Percentiles rank a stretch among this genome's conserved stretches.
These are phyloP conservation scores for Eryngium alpinum DNA, from an alignment of 140 eudicot genomes.

Conservation along the genomic window DNA sequence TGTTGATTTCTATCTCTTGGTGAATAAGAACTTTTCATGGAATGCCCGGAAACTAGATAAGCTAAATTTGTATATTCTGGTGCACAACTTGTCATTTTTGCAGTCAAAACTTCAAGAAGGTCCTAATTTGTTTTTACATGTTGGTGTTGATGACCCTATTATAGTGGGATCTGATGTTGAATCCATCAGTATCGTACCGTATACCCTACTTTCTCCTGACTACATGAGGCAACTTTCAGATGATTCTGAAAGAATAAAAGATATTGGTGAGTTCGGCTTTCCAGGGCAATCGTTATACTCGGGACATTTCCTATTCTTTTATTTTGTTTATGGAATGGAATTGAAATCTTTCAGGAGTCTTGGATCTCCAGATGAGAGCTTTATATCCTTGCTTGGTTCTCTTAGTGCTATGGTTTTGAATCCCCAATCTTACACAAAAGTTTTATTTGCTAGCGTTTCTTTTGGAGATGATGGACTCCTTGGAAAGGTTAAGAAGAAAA, in stretches of 20 bases:
- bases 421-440: conserved; percentile 59
- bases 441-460: too few relatives aligned
- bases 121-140: conserved; percentile 59
- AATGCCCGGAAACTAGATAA: conserved; percentile 57
- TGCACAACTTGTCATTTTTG: conserved; percentile 64
- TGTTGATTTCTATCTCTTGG: conserved; percentile 57
- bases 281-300: conserved; percentile 45
- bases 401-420: conserved; percentile 51
- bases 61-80: conserved; percentile 56
- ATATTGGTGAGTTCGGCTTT: conserved; percentile 33
- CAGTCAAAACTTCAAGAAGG: conserved; percentile 71
- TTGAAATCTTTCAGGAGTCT: conserved; percentile 54
- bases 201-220: too few relatives aligned
- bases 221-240: conserved; percentile 58
- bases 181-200: conserved; percentile 86
- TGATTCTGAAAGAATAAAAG: conserved; percentile 54
- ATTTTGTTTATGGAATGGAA: conserved; percentile 52
- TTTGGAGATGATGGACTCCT: too few relatives aligned
- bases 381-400: too few relatives aligned
- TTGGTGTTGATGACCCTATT: conserved; percentile 63
- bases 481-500: too few relatives aligned
- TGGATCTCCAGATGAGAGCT: conserved; percentile 64
- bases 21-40: conserved; percentile 51
- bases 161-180: conserved; percentile 90
- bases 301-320: conserved; percentile 36